phyloP scores from a whole-genome alignment of 1,284 basidiomycete species.

The Sanguinoderma infundibulare region DNA sequence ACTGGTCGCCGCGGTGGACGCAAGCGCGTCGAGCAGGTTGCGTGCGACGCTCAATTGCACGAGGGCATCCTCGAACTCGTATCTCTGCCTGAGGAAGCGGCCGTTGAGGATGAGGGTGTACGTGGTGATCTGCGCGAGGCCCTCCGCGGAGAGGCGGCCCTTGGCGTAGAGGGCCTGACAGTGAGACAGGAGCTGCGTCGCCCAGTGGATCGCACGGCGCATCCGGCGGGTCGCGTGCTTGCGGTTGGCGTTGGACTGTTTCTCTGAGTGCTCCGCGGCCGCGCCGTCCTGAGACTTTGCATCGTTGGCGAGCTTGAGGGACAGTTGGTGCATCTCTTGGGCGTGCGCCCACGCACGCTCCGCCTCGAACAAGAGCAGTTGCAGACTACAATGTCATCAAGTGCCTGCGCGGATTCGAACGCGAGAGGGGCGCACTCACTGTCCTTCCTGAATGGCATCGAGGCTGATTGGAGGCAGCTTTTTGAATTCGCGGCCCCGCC shows the following conservation, averaged over 20 bases:
- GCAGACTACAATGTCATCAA: slow-evolving; percentile 55
- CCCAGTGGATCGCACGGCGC: slow-evolving; percentile 85
- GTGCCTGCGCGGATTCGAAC: not conserved
- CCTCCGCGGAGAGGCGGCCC: slow-evolving; percentile 56
- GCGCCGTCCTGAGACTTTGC: slow-evolving; percentile 44
- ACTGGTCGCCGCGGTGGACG: slow-evolving; percentile 73
- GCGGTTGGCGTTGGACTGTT: slow-evolving; percentile 59
- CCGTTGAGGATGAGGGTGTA: slow-evolving; percentile 78
- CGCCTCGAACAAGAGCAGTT: slow-evolving; percentile 86
- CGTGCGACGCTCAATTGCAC: slow-evolving; percentile 81
- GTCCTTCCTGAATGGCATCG: slow-evolving; percentile 75
- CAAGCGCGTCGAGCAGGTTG: slow-evolving; percentile 75
- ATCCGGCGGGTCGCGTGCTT: slow-evolving; percentile 83
- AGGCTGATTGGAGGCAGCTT: slow-evolving; percentile 68
- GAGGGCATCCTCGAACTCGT: slow-evolving; percentile 82
- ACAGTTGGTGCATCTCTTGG: slow-evolving; percentile 72
- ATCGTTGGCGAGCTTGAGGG: slow-evolving; percentile 49
- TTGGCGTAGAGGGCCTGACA: slow-evolving; percentile 66
- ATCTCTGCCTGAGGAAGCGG: slow-evolving; percentile 73
- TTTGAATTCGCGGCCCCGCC: slow-evolving; percentile 90
- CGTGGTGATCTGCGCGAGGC: slow-evolving; percentile 64
- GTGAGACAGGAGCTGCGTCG: slow-evolving; percentile 77
- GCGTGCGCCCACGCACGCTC: slow-evolving; percentile 94
- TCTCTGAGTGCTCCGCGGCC: slow-evolving; percentile 36
- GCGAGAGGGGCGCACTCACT: slow-evolving; percentile 60